Evolutionary conservation across 208 protist genomes (phyloP).

Genomic region (Acanthamoeba triangularis): DNA sequence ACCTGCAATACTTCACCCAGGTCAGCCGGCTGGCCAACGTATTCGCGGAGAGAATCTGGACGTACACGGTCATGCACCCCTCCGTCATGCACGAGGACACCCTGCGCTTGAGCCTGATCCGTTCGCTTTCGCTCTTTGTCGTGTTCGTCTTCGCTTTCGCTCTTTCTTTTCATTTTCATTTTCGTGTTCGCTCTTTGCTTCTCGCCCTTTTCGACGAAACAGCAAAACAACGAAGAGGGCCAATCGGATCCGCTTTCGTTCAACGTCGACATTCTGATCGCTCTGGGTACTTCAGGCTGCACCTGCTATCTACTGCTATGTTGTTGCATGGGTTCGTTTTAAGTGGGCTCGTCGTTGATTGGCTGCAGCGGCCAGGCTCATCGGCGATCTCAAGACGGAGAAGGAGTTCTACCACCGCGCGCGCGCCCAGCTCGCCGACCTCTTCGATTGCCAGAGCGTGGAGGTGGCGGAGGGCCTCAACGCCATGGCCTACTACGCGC

Average conservation of each 20-base stretch:
- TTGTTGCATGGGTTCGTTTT: too few species aligned
- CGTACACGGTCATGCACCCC: slow-evolving; percentile 29
- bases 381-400: not conserved
- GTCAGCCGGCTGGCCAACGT: not conserved
- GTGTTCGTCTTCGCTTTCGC: not conserved
- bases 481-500: slow-evolving; percentile 17
- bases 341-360: too few species aligned
- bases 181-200: not conserved
- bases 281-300: too few species aligned
- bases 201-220: not conserved
- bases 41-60: not conserved
- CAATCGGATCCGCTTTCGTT: not conserved
- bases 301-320: too few species aligned
- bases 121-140: not conserved
- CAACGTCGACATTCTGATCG: not conserved
- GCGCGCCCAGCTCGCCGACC: not conserved
- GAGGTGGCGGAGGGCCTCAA: slow-evolving; percentile 11
- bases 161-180: too few species aligned
- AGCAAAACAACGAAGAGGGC: not conserved
- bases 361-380: not conserved
- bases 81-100: slow-evolving; percentile 16
- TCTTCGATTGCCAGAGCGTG: not conserved
- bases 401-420: not conserved
- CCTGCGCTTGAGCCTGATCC: not conserved
- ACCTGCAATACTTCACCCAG: slow-evolving; percentile 22